phyloP scores from a whole-genome alignment of 1,284 basidiomycete species.

The Cerioporus squamosus region DNA sequence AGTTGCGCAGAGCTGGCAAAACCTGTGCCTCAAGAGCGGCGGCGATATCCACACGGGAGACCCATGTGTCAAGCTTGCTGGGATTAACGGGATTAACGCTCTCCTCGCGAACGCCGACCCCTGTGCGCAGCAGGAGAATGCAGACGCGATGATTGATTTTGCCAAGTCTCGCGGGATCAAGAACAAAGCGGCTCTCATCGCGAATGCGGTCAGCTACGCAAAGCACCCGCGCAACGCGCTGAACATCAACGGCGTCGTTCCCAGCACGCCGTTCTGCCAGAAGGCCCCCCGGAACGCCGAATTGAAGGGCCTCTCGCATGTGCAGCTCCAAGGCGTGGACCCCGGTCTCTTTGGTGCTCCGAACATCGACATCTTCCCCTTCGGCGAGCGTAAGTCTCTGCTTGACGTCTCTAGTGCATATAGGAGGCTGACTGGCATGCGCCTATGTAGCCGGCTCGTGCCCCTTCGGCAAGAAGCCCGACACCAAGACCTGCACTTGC shows the following conservation, averaged over 20 bases:
- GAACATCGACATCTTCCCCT: conserved; percentile 28
- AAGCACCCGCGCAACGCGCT: conserved; percentile 46
- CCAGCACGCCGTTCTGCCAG: conserved; percentile 39
- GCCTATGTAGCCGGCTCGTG: conserved; percentile 27
- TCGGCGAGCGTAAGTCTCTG: conserved; percentile 31
- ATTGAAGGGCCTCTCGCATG: conserved; percentile 42
- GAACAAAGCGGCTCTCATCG: conserved; percentile 44
- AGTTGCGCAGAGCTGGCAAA: conserved; percentile 35
- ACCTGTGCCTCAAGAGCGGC: conserved; percentile 37
- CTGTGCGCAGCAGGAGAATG: conserved; percentile 51
- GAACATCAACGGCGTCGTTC: conserved; percentile 15
- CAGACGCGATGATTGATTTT: conserved; percentile 52
- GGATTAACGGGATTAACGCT: conserved; percentile 43
- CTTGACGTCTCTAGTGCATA: not conserved
- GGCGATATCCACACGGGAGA: conserved; percentile 43
- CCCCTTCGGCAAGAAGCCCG: conserved; percentile 32
- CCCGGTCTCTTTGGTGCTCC: conserved; percentile 34
- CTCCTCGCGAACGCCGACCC: conserved; percentile 47
- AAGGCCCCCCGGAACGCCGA: conserved; percentile 39
- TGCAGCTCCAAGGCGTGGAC: conserved; percentile 39
- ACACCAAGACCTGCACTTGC: conserved; percentile 31
- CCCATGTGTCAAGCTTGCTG: conserved; percentile 47
- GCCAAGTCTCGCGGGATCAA: conserved; percentile 47
- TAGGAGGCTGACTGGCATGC: not conserved
- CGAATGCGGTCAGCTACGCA: conserved; percentile 45